Conservation (phyloP, 805 yeast species). For the Sugiyamaella valdiviana region DNA sequence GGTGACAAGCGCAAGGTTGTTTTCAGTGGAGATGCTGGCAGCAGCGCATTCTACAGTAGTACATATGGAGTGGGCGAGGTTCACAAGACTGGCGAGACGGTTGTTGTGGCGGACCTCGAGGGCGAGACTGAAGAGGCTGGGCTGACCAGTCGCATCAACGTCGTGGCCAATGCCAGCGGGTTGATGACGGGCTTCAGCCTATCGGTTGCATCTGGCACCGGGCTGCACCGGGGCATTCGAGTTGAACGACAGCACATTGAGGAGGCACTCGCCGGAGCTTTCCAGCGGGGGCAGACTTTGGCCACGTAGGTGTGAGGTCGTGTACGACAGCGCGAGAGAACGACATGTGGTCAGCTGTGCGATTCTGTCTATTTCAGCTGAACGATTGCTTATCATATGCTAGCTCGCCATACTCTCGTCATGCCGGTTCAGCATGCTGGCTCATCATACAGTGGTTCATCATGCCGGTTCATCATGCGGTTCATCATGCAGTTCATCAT, state of each 20-base stretch:
- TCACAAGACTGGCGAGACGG: slow-evolving; percentile 26
- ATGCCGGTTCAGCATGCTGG: too few species aligned
- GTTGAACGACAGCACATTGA: slow-evolving; percentile 8
- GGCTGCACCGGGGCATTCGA: slow-evolving; percentile 2
- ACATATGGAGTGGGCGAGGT: slow-evolving; percentile 47
- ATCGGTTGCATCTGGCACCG: slow-evolving; percentile 10
- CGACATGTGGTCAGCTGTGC: too few species aligned
- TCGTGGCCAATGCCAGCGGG: slow-evolving; percentile 31
- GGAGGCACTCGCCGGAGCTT: slow-evolving; percentile 4
- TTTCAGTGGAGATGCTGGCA: slow-evolving; percentile 28
- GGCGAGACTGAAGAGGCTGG: slow-evolving; percentile 77
- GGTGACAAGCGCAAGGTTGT: slow-evolving; percentile 34
- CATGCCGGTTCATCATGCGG: too few species aligned
- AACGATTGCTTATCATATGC: too few species aligned
- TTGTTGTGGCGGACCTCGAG: slow-evolving; percentile 66
- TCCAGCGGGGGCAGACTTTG: neutral
- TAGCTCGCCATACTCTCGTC: too few species aligned
- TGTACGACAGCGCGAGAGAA: too few species aligned
- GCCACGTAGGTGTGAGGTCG: too few species aligned
- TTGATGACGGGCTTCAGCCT: slow-evolving; percentile 15
- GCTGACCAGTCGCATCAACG: slow-evolving; percentile 47
- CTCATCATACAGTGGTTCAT: too few species aligned
- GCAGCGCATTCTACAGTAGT: slow-evolving; percentile 34
- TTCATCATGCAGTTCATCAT: too few species aligned
- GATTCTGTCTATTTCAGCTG: too few species aligned